phyloP scores from a whole-genome alignment of 2,329 filamentous ascomycete species.

The Monosporascus cannonballus region DNA sequence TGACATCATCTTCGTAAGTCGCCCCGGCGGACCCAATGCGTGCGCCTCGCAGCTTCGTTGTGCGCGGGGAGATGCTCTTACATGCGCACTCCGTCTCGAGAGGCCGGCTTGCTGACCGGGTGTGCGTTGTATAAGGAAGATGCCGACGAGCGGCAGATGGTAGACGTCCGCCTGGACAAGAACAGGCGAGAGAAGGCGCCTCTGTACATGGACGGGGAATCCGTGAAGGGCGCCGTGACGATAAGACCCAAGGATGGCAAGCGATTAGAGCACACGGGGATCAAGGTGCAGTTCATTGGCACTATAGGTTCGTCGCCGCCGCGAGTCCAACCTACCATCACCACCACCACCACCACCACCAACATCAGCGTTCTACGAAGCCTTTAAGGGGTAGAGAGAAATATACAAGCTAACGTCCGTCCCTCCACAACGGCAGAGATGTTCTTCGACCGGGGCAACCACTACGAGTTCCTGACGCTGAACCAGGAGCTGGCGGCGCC shows the following conservation, averaged over 20 bases:
- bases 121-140: conserved; percentile 49
- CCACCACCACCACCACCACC: no score
- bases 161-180: conserved; percentile 98
- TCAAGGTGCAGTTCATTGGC: conserved; percentile 99
- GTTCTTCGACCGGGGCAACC: conserved; percentile 99
- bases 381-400: conserved; percentile 2
- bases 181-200: conserved; percentile 94
- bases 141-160: conserved; percentile 86
- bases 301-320: conserved; percentile 69
- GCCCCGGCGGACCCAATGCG: neutral
- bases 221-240: conserved; percentile 92
- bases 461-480: conserved; percentile 97
- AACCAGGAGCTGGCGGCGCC: conserved; percentile 95
- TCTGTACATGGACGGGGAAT: conserved; percentile 96
- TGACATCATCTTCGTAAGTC: conserved; percentile 72
- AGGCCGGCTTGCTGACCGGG: neutral
- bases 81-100: neutral
- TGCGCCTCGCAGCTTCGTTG: neutral
- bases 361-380: neutral
- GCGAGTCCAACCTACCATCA: no score
- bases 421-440: conserved; percentile 60
- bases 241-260: conserved; percentile 97
- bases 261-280: conserved; percentile 93
- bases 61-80: neutral
- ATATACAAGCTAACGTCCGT: conserved; percentile 5